Base-by-base conservation (phyloP, 805 yeast genomes). In the Metschnikowia lochheadii region DNA sequence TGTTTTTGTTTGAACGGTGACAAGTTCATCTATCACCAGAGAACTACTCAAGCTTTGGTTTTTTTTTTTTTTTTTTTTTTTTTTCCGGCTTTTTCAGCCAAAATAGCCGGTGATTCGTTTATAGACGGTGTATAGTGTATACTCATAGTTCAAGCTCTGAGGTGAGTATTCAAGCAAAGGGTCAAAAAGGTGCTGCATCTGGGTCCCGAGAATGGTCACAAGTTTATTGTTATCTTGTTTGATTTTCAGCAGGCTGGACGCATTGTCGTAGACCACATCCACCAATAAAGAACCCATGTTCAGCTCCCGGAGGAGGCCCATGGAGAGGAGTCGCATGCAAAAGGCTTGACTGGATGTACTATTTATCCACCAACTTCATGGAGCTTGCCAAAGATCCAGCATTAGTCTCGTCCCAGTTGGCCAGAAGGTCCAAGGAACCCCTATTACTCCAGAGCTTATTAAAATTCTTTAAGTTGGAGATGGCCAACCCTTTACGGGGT, bases 121-220 rank as follows among this genome's bases (percentile, higher is more conserved):
- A 60, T 63, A 2, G 95, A 96, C 0, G 89, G 82, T 45, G 66
- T 73, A 63, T 92, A 91, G n/a, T n/a, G n/a, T n/a, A n/a, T n/a
- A n/a, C 2, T 79, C 74, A 50, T 78, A 74, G 53, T 86, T 92
- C 36, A 96, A 81, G 31, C 84, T 82, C 65, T 92, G 97, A 0
- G 97, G 98, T 0, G 95, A 87, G 64, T 92, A 92, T 66, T 91
- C 97, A 5, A 88, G 77, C 49, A 90, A 68, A 0, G 97, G 96
- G 61, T 92, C 95, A 66, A 92, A 92, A 35, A 92, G 68, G 58
- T 86, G 92, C 56, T 91, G 97, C 39, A 89, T 69, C 65, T 91
- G 97, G 38, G 84, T 84, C 0, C 98, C 98, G 5, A 92, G 68
- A 35, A 85, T 64, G 53, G 77, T 85, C 0, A 90, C 97, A 18